A percentile compares a stretch with the other conserved stretches of the same genome.
phyloP scores from a whole-genome alignment of 1,284 basidiomycete species.

The Pterula multifida region DNA sequence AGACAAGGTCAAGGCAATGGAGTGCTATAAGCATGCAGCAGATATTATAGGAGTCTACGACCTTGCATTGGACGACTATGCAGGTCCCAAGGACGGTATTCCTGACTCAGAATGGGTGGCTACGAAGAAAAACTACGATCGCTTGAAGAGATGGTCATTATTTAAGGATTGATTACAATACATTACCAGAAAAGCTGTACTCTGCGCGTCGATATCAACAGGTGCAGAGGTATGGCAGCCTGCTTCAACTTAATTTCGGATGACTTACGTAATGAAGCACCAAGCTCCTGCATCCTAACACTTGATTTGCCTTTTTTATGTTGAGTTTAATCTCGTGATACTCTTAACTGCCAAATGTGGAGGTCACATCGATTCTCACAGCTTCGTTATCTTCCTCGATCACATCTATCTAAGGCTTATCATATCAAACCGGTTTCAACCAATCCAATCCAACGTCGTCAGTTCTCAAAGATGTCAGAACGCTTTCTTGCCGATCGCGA shows the following conservation, averaged over 20 bases:
- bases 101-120: slow-evolving; percentile 46
- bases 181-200: too few species aligned
- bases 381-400: slow-evolving; percentile 9
- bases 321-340: too few species aligned
- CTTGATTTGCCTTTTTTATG: too few species aligned
- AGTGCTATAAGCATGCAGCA: slow-evolving; percentile 28
- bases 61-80: slow-evolving; percentile 21
- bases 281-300: too few species aligned
- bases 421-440: background rate
- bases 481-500: slow-evolving; percentile 59
- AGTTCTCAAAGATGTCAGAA: slow-evolving; percentile 21
- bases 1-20: slow-evolving; percentile 19
- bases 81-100: slow-evolving; percentile 35
- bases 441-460: background rate
- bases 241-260: too few species aligned
- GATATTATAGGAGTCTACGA: slow-evolving; percentile 40
- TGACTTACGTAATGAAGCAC: too few species aligned
- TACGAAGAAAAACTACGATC: slow-evolving; percentile 35
- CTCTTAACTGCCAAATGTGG: background rate
- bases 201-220: too few species aligned
- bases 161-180: too few species aligned
- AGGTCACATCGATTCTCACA: slow-evolving; percentile 3
- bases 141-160: slow-evolving; percentile 24
- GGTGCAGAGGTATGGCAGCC: too few species aligned
- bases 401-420: background rate